Percentiles rank a stretch among this genome's conserved stretches.
Evolutionary conservation across 352 stramenopile genomes (phyloP).

Genomic region (Plasmopara halstedii): DNA sequence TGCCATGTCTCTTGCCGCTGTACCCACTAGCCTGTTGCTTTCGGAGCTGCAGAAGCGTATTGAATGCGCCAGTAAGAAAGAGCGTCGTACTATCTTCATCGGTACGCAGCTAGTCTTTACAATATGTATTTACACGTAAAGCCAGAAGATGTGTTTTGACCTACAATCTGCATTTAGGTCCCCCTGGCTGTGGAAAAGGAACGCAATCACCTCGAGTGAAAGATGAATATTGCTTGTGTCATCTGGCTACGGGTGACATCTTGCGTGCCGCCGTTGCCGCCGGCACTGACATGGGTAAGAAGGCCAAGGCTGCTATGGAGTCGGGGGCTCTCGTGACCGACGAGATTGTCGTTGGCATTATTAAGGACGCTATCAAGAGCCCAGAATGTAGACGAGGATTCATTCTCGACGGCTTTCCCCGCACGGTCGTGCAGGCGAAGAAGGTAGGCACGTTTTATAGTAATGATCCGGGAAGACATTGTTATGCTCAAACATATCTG

Average conservation of each 20-base stretch:
- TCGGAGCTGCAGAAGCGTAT: constrained; percentile 89
- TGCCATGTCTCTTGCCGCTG: constrained; percentile 56
- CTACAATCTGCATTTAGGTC: constrained; percentile 29
- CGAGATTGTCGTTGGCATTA: constrained; percentile 99
- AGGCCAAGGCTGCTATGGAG: constrained; percentile 99
- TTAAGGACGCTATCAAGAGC: constrained; percentile 96
- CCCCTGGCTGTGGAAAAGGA: constrained; percentile 96
- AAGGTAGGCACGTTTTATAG: constrained; percentile 43
- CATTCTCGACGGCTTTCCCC: constrained; percentile 99
- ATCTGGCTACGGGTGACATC: constrained; percentile 99
- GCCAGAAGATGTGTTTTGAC: constrained; percentile 6
- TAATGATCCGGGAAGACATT: not conserved
- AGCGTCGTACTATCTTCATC: constrained; percentile 93
- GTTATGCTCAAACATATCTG: not conserved
- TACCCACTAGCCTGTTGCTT: constrained; percentile 81
- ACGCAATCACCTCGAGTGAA: constrained; percentile 98
- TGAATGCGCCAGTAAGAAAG: constrained; percentile 88
- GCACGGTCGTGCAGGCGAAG: constrained; percentile 96
- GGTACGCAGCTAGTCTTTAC: constrained; percentile 35
- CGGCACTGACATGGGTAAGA: constrained; percentile 96
- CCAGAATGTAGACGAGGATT: constrained; percentile 97
- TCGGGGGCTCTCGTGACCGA: constrained; percentile 91
- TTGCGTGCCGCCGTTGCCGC: constrained; percentile 94
- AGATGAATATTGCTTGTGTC: constrained; percentile 96
- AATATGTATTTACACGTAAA: not conserved